A percentile compares a stretch with the other conserved stretches of the same genome.
Evolutionary conservation across 257 asterid species (phyloP).

Genomic region (Coffea canephora): DNA sequence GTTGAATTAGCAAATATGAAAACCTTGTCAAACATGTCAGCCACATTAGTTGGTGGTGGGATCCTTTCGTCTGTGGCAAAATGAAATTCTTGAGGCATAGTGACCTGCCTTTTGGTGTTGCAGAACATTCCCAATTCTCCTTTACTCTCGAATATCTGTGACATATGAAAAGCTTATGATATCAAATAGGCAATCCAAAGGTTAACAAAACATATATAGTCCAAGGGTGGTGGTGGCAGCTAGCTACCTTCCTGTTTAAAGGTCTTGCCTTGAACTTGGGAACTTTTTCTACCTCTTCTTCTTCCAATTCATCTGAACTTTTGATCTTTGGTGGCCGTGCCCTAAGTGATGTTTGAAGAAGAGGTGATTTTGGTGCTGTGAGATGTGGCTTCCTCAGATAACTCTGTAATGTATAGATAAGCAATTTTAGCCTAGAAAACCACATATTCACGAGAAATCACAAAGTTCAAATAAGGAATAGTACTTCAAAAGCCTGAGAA

Average conservation of each 20-base stretch:
- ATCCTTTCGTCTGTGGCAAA: constrained; percentile 83
- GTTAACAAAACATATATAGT: background rate
- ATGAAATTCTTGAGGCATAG: constrained; percentile 83
- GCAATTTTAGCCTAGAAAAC: constrained; percentile 1
- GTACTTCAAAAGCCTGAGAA: constrained; percentile 34
- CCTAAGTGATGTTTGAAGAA: constrained; percentile 70
- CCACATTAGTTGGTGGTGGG: constrained; percentile 62
- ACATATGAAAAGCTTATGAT: background rate
- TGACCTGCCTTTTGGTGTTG: constrained; percentile 71
- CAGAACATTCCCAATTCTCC: constrained; percentile 82
- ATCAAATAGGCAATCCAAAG: background rate
- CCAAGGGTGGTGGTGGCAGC: background rate
- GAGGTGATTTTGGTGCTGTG: constrained; percentile 84
- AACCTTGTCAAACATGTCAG: constrained; percentile 81
- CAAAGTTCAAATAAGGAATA: background rate
- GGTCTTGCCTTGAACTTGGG: constrained; percentile 95
- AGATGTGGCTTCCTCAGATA: constrained; percentile 69
- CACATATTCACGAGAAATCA: background rate
- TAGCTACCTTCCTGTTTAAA: constrained; percentile 71
- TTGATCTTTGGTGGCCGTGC: constrained; percentile 81
- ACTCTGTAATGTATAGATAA: constrained; percentile 40
- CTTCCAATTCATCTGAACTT: constrained; percentile 66
- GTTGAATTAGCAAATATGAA: background rate
- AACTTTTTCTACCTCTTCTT: constrained; percentile 64
- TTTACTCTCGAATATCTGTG: constrained; percentile 86